Evolutionary conservation across 495 filamentous ascomycete species (phyloP).

Genomic region (Daldinia decipiens): DNA sequence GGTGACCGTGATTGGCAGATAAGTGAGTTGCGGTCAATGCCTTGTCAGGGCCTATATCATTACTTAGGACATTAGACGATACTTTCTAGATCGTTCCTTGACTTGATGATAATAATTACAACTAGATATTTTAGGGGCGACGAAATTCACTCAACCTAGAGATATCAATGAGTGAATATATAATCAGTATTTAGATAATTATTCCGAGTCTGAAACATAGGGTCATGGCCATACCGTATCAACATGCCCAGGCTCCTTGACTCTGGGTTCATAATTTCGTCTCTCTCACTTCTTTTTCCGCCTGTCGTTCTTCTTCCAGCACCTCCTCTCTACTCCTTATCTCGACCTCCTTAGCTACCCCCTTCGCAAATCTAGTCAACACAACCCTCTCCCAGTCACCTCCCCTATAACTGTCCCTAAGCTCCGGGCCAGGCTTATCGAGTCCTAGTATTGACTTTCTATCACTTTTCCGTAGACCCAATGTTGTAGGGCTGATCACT

Average conservation of each 20-base stretch:
- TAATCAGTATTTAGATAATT: neutral
- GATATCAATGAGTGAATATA: neutral
- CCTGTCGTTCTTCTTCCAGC: constrained; percentile 51
- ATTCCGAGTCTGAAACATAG: neutral
- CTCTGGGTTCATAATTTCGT: constrained; percentile 43
- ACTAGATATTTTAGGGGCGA: neutral
- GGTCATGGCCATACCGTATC: neutral
- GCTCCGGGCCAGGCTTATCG: constrained; percentile 76
- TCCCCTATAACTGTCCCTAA: constrained; percentile 66
- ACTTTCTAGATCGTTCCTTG: neutral
- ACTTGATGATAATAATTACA: neutral
- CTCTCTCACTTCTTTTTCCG: constrained; percentile 11
- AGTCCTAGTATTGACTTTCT: constrained; percentile 71
- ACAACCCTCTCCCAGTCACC: constrained; percentile 82
- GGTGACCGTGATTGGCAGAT: neutral
- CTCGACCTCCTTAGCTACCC: constrained; percentile 63
- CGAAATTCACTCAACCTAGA: neutral
- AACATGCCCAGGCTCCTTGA: neutral
- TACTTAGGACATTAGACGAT: neutral
- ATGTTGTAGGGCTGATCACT: constrained; percentile 73
- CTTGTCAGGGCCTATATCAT: neutral
- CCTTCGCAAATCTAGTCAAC: constrained; percentile 70
- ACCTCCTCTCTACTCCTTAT: constrained; percentile 65
- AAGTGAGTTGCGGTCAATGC: neutral
- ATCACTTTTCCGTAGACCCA: constrained; percentile 66